phyloP scores from a whole-genome alignment of 1,284 basidiomycete genomes.

The Puccinia horiana region DNA sequence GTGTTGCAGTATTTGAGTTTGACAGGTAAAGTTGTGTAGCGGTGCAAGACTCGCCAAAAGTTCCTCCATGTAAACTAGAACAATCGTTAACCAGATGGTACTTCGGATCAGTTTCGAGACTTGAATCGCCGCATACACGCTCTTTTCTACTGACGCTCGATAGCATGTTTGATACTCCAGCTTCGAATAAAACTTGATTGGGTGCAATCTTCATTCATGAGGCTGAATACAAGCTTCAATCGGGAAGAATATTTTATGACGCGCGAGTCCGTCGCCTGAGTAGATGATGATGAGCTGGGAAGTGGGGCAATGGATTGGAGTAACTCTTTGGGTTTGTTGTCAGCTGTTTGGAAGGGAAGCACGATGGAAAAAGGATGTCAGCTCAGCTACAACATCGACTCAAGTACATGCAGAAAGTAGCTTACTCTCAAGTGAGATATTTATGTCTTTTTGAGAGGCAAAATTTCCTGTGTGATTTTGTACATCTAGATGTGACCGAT shows the following conservation, averaged over 20 bases:
- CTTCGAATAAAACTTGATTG: slow-evolving; percentile 66
- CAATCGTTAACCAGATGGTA: slow-evolving; percentile 40
- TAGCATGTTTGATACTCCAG: slow-evolving; percentile 72
- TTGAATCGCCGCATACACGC: not conserved
- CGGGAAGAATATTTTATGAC: slow-evolving; percentile 73
- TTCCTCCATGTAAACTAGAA: slow-evolving; percentile 70
- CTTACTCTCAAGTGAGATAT: slow-evolving; percentile 19
- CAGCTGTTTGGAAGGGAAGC: slow-evolving; percentile 13
- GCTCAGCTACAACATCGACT: not conserved
- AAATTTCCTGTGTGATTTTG: not conserved
- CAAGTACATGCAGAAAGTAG: not conserved
- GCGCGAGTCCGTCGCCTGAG: slow-evolving; percentile 53
- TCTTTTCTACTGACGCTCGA: slow-evolving; percentile 65
- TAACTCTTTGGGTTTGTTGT: slow-evolving; percentile 19
- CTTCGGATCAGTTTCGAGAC: slow-evolving; percentile 4
- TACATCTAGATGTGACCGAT: not conserved
- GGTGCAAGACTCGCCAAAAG: slow-evolving; percentile 66
- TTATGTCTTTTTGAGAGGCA: not conserved
- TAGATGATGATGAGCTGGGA: slow-evolving; percentile 16
- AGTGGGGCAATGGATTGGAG: slow-evolving; percentile 27
- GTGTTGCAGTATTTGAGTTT: slow-evolving; percentile 90
- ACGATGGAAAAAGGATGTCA: not conserved
- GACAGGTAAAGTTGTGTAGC: slow-evolving; percentile 85
- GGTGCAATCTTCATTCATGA: slow-evolving; percentile 81
- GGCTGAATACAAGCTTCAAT: slow-evolving; percentile 76